Base-by-base conservation (phyloP, 2,329 filamentous ascomycete genomes). In the Verticillium zaregamsianum region DNA sequence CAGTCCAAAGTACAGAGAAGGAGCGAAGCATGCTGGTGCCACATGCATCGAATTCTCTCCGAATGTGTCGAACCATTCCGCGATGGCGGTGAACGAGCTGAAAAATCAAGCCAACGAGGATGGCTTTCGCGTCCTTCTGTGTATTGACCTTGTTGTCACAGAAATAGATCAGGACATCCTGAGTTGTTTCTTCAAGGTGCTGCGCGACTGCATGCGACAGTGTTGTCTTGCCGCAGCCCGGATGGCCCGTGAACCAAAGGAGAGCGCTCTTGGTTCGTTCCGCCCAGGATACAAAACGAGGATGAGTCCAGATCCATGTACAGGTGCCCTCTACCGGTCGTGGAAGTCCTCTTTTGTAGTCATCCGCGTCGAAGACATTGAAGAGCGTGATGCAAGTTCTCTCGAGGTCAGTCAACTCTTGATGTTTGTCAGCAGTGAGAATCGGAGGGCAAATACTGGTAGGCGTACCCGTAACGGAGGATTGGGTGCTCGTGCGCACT, bases 161-260 rank as follows among this genome's bases (percentile, higher is more conserved):
- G 55, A 76, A 75, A 66, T 68, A 70, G 65, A 75, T 52, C 58
- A 73, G 66, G 65, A 76, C 59, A 68, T 62, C 61, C 62, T 61
- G 56, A 62, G 65, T 17, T 55, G 37, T 55, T n/a, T 58, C 62
- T 59, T 66, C 62, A 17, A 77, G 63, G 55, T 73, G 65, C 37
- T 74, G 68, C 33, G 69, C 67, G 14, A 78, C 60, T 63, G 72
- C 76, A 8, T 60, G 65, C 14, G 74, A 76, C 5, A 76, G 66
- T 32, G 71, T 72, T 20, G 75, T 76, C 62, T 77, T 78, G 20
- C 74, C 74, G 59, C 69, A 76, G 5, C 74, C 74, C 20, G 75
- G 69, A 65, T 74, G 68, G 5, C 74, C 74, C 25, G 67, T 76
- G 12, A 77, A 66, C 74, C 73, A 76, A 14, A 77, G 68, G 2